phyloP scores from a whole-genome alignment of 2,329 filamentous ascomycete genomes.

The Dothistroma pini region DNA sequence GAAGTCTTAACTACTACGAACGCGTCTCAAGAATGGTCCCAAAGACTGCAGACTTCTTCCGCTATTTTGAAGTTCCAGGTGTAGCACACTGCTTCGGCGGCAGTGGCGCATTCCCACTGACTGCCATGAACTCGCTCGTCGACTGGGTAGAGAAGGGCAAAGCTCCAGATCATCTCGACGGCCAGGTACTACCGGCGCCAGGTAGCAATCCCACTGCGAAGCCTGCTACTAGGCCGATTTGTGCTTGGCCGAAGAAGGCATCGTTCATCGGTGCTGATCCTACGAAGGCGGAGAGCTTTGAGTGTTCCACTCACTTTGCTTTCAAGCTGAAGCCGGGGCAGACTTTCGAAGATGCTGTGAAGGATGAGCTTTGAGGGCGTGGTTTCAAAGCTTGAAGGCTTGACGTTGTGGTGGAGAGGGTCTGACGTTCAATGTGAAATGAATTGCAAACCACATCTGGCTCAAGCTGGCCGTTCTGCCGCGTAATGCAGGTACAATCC shows the following conservation, averaged over 20 bases:
- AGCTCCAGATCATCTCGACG: slow-evolving; percentile 22
- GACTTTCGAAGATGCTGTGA: not conserved
- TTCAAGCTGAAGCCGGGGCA: slow-evolving; percentile 6
- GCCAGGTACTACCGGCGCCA: not conserved
- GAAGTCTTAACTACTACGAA: slow-evolving; percentile 37
- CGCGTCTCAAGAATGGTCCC: slow-evolving; percentile 23
- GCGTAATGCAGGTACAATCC: too few species aligned
- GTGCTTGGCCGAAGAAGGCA: slow-evolving; percentile 23
- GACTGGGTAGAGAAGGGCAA: slow-evolving; percentile 30
- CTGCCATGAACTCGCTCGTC: slow-evolving; percentile 15
- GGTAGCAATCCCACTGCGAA: not conserved
- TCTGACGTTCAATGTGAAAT: not conserved
- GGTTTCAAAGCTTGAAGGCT: not conserved
- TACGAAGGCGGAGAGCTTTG: slow-evolving; percentile 15
- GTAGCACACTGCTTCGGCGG: slow-evolving; percentile 37
- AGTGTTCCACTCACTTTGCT: slow-evolving; percentile 15
- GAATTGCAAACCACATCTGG: not conserved
- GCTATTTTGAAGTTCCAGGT: slow-evolving; percentile 38
- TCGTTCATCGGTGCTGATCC: slow-evolving; percentile 20
- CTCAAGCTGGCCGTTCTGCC: too few species aligned
- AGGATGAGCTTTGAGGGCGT: slow-evolving; percentile 14
- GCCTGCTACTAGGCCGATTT: slow-evolving; percentile 13
- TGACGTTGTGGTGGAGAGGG: too few species aligned
- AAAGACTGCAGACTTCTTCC: slow-evolving; percentile 32
- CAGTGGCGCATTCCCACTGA: slow-evolving; percentile 24